Evolutionary conservation across 768 basidiomycete species (phyloP), one percentile per base, ranked within the genome.

Genomic region (Leccinum olivaceopallidum): DNA sequence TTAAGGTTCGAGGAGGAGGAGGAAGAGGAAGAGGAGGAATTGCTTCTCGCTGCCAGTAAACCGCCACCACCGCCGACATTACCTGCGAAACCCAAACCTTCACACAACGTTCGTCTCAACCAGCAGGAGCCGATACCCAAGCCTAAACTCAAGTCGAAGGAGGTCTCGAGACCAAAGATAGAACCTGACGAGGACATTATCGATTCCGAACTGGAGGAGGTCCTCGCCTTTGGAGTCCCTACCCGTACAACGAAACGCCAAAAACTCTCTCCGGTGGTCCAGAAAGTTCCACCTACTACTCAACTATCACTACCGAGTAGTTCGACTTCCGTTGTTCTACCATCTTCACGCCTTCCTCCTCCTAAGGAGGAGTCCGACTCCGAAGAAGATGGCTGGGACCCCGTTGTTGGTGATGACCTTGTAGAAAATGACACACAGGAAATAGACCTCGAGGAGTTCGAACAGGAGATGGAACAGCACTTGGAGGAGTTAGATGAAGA

Each of bases 351-450:
- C 63, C 70, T 44, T 63, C 72, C 42, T 54, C 68, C 53, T 54
- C 68, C 53, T 37, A 73, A 67, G 64, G 65, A 65, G 6, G 80
- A 72, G 2, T 76, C 77, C 4, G 79, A 80, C 20, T 74, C 81
- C 5, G 85, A 85, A 44, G 78, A 77, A 44, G 79, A 76, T 20
- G 83, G 81, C 18, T 87, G 84, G 85, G 83, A 85, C 58, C 73
- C 76, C 49, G 79, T 84, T 39, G 63, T 70, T 16, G 68, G 64
- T 26, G 62, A 58, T 22, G 64, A 72, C 32, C 59, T 58, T 2
- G 61, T 24, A 16, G 77, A 71, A 32, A 69, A 71, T 26, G 75
- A 69, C 30, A 59, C 69, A 3, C 67, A 73, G 56, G 75, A 77
- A 56, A 76, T 77, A 22, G 76, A 76, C 47, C 66, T 74, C 4